Base-by-base conservation (phyloP, 805 yeast species). In the Blastobotrys mokoenaii region DNA sequence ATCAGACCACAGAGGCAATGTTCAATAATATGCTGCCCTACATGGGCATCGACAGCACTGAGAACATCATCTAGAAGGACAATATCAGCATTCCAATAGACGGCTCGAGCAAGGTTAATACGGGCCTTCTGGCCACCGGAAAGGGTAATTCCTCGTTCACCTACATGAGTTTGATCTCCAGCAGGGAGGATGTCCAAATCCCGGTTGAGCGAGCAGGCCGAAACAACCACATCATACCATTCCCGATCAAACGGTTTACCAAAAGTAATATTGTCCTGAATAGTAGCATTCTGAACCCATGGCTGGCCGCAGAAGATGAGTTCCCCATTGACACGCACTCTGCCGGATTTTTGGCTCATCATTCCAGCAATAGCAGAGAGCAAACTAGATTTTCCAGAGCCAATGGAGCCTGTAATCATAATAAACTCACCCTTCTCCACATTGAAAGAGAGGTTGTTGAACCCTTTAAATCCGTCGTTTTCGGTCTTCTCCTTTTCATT, bases 71-170 rank as follows among this genome's bases (percentile, higher is more conserved):
- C 95, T 39, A 84, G 65, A 39, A 84, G 60, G 32, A 80, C 69
- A 22, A 83, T 77, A 54, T 81, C 84, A 15, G 72, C 71, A 34
- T 75, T 69, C 15, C 78, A 73, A 56, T 84, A 84, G 1, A 82
- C 85, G 1, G 88, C 80, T 59, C 94, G 72, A 2, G 95, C 95
- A 48, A 84, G 64, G 54, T 77, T 77, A 44, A 84, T 76, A 60
- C 94, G 73, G 0, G 94, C 89, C 67, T 84, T 85, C 59, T 84
- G 95, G 43, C 95, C 95, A 46, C 95, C 95, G 12, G 88, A 80
- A 36, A 84, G 65, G 0, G 90, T 83, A 41, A 84, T 77, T 53
- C 95, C 95, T 56, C 85, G 71, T 58, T 84, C 94, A 50, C 95
- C 95, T 52, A 84, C 82, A 58, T 83, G 84, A 0, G 93, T 82